phyloP scores from a whole-genome alignment of 75 land plant genomes.

The Pinus albicaulis region DNA sequence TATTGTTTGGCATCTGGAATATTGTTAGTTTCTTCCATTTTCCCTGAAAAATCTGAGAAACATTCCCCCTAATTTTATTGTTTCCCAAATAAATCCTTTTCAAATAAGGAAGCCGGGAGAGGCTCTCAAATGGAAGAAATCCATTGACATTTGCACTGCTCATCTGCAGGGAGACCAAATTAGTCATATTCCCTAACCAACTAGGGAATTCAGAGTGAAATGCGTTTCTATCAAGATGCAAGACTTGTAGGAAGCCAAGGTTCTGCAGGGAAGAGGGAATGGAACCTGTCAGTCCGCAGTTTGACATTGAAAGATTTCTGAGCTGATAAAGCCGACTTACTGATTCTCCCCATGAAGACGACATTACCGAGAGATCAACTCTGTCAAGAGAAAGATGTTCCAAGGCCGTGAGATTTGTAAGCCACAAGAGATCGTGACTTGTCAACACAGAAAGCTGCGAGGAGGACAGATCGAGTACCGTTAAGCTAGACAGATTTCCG shows the following conservation, averaged over 20 bases:
- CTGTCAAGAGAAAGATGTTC: not conserved
- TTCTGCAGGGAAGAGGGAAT: not conserved
- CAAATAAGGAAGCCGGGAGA: not conserved
- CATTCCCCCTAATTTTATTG: not conserved
- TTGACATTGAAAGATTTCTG: not conserved
- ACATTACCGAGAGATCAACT: not conserved
- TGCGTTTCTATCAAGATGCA: not conserved
- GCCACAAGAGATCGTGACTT: not conserved
- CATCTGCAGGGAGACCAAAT: not conserved
- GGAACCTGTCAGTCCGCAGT: not conserved
- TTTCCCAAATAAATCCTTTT: not conserved
- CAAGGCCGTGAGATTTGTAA: not conserved
- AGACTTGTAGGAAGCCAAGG: not conserved
- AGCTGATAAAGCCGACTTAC: not conserved
- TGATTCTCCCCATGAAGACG: not conserved
- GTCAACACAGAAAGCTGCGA: not conserved
- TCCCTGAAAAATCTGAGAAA: not conserved
- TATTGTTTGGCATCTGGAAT: not conserved
- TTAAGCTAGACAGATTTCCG: conserved; percentile 25
- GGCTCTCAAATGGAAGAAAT: not conserved
- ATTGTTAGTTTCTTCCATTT: not conserved
- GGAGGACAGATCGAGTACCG: not conserved
- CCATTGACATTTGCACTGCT: not conserved
- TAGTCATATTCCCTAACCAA: too few relatives aligned
- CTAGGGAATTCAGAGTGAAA: too few relatives aligned